These are phyloP conservation scores for Geosmithia morbida DNA, from an alignment of 2,329 filamentous ascomycete genomes.

Conservation along the genomic window DNA sequence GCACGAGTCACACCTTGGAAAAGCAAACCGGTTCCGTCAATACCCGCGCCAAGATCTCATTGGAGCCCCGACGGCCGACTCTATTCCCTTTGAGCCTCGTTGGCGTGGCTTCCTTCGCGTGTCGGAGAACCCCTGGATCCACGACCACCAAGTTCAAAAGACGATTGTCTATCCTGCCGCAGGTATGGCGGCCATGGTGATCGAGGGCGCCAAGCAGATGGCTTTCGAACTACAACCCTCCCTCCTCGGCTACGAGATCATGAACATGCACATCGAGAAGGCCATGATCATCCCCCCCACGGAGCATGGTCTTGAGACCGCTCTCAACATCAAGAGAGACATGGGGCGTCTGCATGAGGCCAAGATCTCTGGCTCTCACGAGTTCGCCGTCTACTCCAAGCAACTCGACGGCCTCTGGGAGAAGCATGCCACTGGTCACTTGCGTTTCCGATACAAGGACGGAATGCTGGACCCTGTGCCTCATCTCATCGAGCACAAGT, in stretches of 20 bases:
- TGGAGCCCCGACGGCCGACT: conserved; percentile 28
- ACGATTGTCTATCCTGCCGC: conserved; percentile 35
- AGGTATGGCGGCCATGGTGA: conserved; percentile 32
- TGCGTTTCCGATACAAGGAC: conserved; percentile 13
- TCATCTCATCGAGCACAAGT: conserved; percentile 7
- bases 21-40: conserved; percentile 25
- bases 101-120: conserved; percentile 35
- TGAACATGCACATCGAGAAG: conserved; percentile 28
- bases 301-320: conserved; percentile 32
- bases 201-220: conserved; percentile 30
- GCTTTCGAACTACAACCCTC: conserved; percentile 7
- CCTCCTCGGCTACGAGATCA: conserved; percentile 25
- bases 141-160: conserved; percentile 35
- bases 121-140: conserved; percentile 35
- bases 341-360: conserved; percentile 2
- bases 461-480: background rate
- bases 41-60: conserved; percentile 35
- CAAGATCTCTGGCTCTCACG: conserved; percentile 6
- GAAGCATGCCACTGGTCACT: conserved; percentile 22
- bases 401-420: conserved; percentile 23
- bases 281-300: conserved; percentile 35
- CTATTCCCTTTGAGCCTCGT: conserved; percentile 26
- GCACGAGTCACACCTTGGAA: conserved; percentile 34
- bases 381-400: conserved; percentile 33
- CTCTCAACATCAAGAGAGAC: conserved; percentile 25